phyloP scores from a whole-genome alignment of 768 basidiomycete species.

The Leccinum pellstonianum region DNA sequence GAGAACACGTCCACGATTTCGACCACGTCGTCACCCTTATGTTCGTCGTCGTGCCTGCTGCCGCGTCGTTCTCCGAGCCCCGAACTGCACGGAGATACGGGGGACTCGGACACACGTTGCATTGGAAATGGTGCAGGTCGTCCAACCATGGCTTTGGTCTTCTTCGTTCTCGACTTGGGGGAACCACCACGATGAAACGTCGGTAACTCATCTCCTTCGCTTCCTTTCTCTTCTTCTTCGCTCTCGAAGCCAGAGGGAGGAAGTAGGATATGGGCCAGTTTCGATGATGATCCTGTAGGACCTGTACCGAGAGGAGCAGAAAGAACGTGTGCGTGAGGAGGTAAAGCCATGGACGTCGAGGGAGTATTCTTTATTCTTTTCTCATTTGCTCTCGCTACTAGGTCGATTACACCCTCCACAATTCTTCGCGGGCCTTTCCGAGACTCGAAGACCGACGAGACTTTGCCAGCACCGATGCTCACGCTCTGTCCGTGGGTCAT shows the following conservation, averaged over 20 bases:
- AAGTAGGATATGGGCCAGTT: slow-evolving; percentile 14
- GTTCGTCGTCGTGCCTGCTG: not conserved
- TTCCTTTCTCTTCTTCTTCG: slow-evolving; percentile 12
- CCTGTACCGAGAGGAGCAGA: slow-evolving; percentile 2
- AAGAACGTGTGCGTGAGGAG: not conserved
- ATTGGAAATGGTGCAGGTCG: slow-evolving; percentile 29
- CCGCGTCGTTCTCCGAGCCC: not conserved
- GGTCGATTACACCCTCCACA: slow-evolving; percentile 8
- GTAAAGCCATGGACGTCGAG: not conserved
- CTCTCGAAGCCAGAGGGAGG: slow-evolving; percentile 7
- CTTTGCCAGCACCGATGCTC: not conserved
- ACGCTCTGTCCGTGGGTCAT: slow-evolving; percentile 6
- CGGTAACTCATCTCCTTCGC: slow-evolving; percentile 17
- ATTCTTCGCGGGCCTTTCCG: not conserved
- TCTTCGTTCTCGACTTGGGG: not conserved
- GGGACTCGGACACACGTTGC: slow-evolving; percentile 10
- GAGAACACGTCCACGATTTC: slow-evolving; percentile 24
- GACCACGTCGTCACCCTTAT: not conserved
- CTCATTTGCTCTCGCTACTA: slow-evolving; percentile 1
- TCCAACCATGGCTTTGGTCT: not conserved
- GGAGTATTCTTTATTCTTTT: slow-evolving; percentile 2
- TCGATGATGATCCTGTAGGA: slow-evolving; percentile 12
- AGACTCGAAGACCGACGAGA: not conserved
- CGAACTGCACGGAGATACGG: not conserved
- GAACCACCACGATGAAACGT: slow-evolving; percentile 20